phyloP scores from a whole-genome alignment of 768 basidiomycete genomes.

The Auriculariales sp. region DNA sequence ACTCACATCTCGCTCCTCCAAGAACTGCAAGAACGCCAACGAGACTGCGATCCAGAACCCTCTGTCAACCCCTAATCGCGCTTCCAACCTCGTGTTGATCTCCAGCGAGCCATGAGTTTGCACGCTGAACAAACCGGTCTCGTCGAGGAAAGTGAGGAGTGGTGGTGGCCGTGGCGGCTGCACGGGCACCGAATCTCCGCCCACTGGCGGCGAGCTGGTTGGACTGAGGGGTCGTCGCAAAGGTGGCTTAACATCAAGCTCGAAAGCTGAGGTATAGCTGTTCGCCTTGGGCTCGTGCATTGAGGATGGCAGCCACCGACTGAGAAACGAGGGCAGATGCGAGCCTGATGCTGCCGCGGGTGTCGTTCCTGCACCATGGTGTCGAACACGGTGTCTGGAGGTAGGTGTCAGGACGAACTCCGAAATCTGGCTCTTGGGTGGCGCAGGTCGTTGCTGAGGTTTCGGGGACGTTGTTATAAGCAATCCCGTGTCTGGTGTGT shows the following conservation, averaged over 20 bases:
- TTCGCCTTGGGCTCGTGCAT: conserved; percentile 14
- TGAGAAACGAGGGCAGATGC: neutral
- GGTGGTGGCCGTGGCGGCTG: conserved; percentile 22
- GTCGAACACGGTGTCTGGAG: conserved; percentile 11
- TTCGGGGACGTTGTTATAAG: conserved; percentile 3
- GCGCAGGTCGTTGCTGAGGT: conserved; percentile 3
- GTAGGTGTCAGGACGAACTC: conserved; percentile 21
- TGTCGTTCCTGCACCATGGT: conserved; percentile 7
- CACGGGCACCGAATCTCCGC: conserved; percentile 4
- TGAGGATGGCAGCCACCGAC: conserved; percentile 13
- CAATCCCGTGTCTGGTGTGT: conserved; percentile 17
- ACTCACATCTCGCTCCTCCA: conserved; percentile 64
- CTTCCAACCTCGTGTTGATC: conserved; percentile 40
- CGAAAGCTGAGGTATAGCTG: conserved; percentile 10
- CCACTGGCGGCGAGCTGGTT: neutral
- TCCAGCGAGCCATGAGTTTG: conserved; percentile 47
- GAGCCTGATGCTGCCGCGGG: neutral
- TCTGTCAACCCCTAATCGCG: conserved; percentile 50
- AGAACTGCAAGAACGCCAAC: conserved; percentile 61
- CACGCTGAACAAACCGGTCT: conserved; percentile 49
- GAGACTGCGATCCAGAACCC: conserved; percentile 69
- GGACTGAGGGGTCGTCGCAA: neutral
- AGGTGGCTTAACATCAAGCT: conserved; percentile 2
- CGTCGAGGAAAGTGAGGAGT: conserved; percentile 56
- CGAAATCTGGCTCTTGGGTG: conserved; percentile 7